Conservation (phyloP, 768 basidiomycete species). For the Agaricus subrufescens region DNA sequence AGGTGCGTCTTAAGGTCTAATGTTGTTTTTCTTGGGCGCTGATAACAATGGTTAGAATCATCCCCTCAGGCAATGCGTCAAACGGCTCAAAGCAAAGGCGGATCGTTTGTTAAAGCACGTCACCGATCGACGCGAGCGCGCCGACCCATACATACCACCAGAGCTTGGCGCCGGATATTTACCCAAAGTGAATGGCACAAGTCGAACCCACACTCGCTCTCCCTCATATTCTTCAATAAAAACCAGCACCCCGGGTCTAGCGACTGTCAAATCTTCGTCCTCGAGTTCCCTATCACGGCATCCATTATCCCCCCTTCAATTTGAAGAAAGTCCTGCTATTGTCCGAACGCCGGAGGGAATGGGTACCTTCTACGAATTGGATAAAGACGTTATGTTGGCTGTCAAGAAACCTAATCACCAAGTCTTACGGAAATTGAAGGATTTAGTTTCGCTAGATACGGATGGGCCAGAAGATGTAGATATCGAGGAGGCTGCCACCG, state of each 20-base stretch:
- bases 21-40: background rate
- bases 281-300: slow-evolving; percentile 7
- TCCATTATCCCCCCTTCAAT: slow-evolving; percentile 26
- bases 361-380: slow-evolving; percentile 58
- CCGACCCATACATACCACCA: slow-evolving; percentile 62
- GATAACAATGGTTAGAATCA: slow-evolving; percentile 55
- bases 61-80: slow-evolving; percentile 79
- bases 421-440: slow-evolving; percentile 27
- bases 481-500: slow-evolving; percentile 18
- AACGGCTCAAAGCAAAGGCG: slow-evolving; percentile 78
- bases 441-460: slow-evolving; percentile 33
- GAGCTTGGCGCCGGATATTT: slow-evolving; percentile 28
- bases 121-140: slow-evolving; percentile 81
- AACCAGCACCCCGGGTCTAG: slow-evolving; percentile 22
- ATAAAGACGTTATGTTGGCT: slow-evolving; percentile 38
- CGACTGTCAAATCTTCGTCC: slow-evolving; percentile 23
- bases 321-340: slow-evolving; percentile 65
- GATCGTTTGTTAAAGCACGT: slow-evolving; percentile 84
- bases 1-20: slow-evolving; percentile 54
- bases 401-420: slow-evolving; percentile 12
- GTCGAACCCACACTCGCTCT: slow-evolving; percentile 33
- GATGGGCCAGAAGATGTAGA: slow-evolving; percentile 26
- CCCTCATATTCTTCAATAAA: slow-evolving; percentile 27
- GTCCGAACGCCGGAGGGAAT: slow-evolving; percentile 72
- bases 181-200: slow-evolving; percentile 36